Percentiles rank a stretch among this genome's conserved stretches.
These are phyloP conservation scores for Rubia occidens DNA, from an alignment of 305 asterid species.

Conservation along the genomic window DNA sequence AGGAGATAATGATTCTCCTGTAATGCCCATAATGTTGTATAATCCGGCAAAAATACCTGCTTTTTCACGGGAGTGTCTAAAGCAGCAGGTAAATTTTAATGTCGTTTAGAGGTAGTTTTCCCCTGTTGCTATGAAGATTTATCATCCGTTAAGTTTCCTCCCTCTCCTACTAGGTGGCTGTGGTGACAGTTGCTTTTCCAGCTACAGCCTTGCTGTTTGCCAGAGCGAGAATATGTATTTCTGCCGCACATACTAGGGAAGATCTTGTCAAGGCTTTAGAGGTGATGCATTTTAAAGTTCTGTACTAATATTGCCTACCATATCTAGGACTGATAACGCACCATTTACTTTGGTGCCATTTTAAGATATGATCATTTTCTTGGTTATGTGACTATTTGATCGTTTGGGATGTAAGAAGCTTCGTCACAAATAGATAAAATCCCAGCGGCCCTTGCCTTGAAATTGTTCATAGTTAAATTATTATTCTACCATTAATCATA, in stretches of 20 bases:
- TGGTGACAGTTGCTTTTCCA: conserved; percentile 93
- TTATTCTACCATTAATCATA: neutral
- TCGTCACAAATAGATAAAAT: neutral
- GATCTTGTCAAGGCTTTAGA: conserved; percentile 77
- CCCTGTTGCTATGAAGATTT: neutral
- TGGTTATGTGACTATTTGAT: neutral
- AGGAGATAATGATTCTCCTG: conserved; percentile 97
- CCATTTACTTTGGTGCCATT: neutral
- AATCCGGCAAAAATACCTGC: conserved; percentile 97
- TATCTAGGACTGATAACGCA: neutral
- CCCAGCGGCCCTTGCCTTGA: neutral
- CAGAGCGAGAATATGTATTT: conserved; percentile 93
- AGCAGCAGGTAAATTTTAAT: conserved; percentile 39
- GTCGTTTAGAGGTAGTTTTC: neutral
- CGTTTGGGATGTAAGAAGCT: neutral
- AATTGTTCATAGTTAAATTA: neutral
- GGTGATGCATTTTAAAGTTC: conserved; percentile 28
- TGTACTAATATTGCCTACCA: neutral
- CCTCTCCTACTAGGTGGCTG: conserved; percentile 53
- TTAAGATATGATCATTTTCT: neutral
- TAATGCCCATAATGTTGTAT: conserved; percentile 96
- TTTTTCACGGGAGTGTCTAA: conserved; percentile 93
- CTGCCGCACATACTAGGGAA: conserved; percentile 89
- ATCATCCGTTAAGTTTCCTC: neutral
- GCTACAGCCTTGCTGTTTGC: conserved; percentile 95